A percentile compares a stretch with the other conserved stretches of the same genome.
Evolutionary conservation across 2,329 filamentous ascomycete species (phyloP).

Genomic region (Didymella sp.): DNA sequence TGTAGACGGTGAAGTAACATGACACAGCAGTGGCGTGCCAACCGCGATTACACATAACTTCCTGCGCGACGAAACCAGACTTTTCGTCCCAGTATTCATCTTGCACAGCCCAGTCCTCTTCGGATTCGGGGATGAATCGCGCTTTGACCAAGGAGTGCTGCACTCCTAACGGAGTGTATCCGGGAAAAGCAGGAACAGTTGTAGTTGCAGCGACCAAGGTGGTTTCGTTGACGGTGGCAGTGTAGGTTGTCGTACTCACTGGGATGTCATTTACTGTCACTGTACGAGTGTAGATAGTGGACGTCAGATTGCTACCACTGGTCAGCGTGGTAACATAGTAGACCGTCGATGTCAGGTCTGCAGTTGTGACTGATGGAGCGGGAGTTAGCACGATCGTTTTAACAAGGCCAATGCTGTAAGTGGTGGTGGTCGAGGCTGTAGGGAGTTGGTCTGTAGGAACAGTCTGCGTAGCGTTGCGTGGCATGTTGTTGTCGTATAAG

Average conservation of each 20-base stretch:
- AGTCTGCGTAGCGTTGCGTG: background rate
- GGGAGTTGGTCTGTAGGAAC: background rate
- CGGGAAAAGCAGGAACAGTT: background rate
- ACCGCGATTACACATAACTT: background rate
- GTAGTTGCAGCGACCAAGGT: background rate
- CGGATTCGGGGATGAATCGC: background rate
- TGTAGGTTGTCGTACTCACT: background rate
- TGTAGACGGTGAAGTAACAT: background rate
- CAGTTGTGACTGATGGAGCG: background rate
- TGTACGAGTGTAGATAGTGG: background rate
- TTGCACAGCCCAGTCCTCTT: background rate
- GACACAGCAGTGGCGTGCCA: background rate
- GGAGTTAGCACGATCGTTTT: constrained; percentile 1
- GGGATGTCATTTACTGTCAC: background rate
- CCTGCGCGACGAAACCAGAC: background rate
- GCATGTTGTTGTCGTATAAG: background rate
- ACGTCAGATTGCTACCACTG: background rate
- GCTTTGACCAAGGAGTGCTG: background rate
- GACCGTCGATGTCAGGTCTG: background rate
- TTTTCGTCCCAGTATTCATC: constrained; percentile 2
- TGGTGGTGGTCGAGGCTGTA: background rate
- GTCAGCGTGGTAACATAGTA: background rate
- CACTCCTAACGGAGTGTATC: background rate
- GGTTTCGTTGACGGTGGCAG: background rate
- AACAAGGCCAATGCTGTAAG: background rate